Evolutionary conservation across 2,329 filamentous ascomycete species (phyloP).

Genomic region (Penicillium aurantiogriseum): DNA sequence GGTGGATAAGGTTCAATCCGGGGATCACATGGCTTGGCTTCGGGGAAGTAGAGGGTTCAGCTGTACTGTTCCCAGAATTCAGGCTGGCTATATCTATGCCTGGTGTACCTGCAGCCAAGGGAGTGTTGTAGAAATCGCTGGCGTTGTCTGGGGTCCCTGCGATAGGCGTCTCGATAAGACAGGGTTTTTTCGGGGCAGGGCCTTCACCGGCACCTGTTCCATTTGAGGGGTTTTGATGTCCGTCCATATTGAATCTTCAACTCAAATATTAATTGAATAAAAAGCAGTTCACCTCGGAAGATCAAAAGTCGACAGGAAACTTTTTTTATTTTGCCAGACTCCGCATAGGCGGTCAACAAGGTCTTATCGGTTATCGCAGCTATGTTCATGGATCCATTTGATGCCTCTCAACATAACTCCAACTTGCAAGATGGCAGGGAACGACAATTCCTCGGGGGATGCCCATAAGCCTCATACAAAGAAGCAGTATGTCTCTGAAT

Average conservation of each 20-base stretch:
- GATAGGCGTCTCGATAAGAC: constrained; percentile 30
- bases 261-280: neutral
- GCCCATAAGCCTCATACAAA: constrained; percentile 25
- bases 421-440: constrained; percentile 22
- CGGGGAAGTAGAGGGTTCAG: constrained; percentile 15
- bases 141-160: constrained; percentile 37
- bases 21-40: constrained; percentile 33
- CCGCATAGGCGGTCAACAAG: constrained; percentile 28
- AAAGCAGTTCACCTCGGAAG: constrained; percentile 1
- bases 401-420: neutral
- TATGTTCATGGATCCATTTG: neutral
- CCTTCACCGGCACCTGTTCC: constrained; percentile 21
- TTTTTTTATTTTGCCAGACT: constrained; percentile 28
- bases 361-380: constrained; percentile 31
- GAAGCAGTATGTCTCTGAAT: constrained; percentile 24
- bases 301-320: constrained; percentile 16
- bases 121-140: constrained; percentile 46
- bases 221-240: constrained; percentile 15
- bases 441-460: constrained; percentile 12
- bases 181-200: constrained; percentile 28
- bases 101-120: constrained; percentile 32
- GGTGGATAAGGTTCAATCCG: constrained; percentile 37
- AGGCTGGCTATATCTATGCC: constrained; percentile 13
- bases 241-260: constrained; percentile 27
- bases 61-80: constrained; percentile 4